Evolutionary conservation across 192 early-diverging fungal species (phyloP), one percentile per base, ranked within the genome.

Genomic region (Backusella psychrophila): DNA sequence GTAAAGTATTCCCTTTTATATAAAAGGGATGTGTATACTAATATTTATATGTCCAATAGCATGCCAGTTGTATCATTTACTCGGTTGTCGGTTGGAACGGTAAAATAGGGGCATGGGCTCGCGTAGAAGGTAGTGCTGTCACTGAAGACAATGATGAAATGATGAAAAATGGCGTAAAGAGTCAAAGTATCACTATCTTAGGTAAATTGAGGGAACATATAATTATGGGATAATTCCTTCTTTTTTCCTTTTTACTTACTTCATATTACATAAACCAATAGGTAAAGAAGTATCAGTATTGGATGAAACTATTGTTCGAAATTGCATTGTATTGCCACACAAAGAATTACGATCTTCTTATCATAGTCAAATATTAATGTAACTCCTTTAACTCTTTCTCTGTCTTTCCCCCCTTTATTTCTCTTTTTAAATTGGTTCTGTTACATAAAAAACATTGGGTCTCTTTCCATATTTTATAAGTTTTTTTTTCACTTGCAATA

Each of bases 351-450:
- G 93, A 56, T 75, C 83, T 56, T 92, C 89, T 81, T 94, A 91
- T 85, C 95, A 97, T 82, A 94, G 97, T 79, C 95, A 97, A 83
- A 95, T 98, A 78, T 87, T 98, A 41, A 97, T 98, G 96, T 98
- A 89, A 17, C 15, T 44, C 42, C 11, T 44, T 44, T 44, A 44
- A 44, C 15, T 3, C 42, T 56, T n/a, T 3, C 21, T 23, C 52
- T n/a, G 33, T 33, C 33, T 33, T 3, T 3, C 33, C 33, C 33
- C 52, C 52, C 21, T 53, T 53, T 44, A 44, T 17, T 4, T 17
- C 15, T 44, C 15, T 44, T 44, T 44, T 44, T 44, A 44, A 14
- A 14, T 14, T 44, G 15, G 42, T 17, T 17, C 42, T 44, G 15
- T 17, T 44, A 44, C 42, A 44, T 44, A 44, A 44, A 44, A 31